Evolutionary conservation across 257 asterid genomes (phyloP).

Genomic region (Forsythia viridissima): DNA sequence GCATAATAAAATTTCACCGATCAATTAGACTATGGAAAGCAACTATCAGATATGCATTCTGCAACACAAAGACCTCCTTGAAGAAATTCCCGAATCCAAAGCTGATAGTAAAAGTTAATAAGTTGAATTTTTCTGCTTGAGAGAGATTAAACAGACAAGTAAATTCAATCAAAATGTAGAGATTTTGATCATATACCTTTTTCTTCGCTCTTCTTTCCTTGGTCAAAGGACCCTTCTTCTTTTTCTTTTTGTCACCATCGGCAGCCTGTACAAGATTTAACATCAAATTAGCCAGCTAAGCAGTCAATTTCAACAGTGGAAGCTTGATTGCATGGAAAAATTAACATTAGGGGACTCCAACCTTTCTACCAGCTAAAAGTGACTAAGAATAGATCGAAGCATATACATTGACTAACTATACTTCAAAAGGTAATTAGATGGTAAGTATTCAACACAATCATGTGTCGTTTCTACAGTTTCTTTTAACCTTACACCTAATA

Average conservation of each 20-base stretch:
- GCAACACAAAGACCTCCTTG: constrained; percentile 1
- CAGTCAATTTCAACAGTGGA: background rate
- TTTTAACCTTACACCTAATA: background rate
- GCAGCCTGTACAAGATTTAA: constrained; percentile 50
- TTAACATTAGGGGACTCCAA: constrained; percentile 4
- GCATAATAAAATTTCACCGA: constrained; percentile 36
- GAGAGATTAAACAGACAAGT: constrained; percentile 8
- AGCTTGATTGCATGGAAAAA: constrained; percentile 3
- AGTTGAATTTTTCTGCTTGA: background rate
- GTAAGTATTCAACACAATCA: background rate
- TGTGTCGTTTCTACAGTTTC: background rate
- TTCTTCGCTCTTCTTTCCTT: constrained; percentile 66
- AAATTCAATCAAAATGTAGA: background rate
- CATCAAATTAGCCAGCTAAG: constrained; percentile 26
- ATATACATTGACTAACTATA: background rate
- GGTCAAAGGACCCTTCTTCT: constrained; percentile 59
- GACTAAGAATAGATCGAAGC: background rate
- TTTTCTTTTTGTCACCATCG: constrained; percentile 44
- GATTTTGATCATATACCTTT: constrained; percentile 45
- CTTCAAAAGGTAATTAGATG: background rate
- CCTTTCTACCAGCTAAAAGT: background rate
- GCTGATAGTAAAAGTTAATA: constrained; percentile 14
- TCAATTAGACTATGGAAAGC: constrained; percentile 18
- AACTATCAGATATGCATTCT: constrained; percentile 8
- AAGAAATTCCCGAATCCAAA: background rate